Conservation (phyloP, 106 monocot species). For the Apostasia shenzhenica region DNA sequence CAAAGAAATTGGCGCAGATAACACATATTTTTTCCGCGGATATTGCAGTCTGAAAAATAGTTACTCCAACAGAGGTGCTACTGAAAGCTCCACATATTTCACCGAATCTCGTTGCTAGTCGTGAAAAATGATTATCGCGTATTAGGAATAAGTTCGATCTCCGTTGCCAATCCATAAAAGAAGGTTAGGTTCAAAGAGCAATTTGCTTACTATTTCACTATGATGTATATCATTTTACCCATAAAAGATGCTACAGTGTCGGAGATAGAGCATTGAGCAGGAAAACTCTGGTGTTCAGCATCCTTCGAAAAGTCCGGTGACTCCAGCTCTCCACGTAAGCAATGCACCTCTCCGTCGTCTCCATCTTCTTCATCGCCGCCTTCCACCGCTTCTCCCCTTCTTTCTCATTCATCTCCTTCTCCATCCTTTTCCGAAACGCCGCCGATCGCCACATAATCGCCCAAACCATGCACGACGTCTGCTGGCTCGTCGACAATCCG, state of each 20-base stretch:
- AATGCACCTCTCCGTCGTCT: slow-evolving; percentile 36
- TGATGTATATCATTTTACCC: no score
- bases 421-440: neutral
- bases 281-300: slow-evolving; percentile 52
- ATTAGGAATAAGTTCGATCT: no score
- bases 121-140: no score
- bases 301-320: slow-evolving; percentile 38
- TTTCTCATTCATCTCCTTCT: slow-evolving; percentile 12
- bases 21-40: no score
- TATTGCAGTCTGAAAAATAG: no score
- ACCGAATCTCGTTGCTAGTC: no score
- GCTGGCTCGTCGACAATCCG: neutral
- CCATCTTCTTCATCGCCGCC: slow-evolving; percentile 24
- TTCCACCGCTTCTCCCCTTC: slow-evolving; percentile 9
- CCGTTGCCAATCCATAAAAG: no score
- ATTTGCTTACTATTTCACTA: no score
- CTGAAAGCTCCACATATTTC: no score
- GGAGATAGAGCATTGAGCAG: slow-evolving; percentile 51
- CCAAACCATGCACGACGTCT: slow-evolving; percentile 4
- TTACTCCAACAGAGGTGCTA: no score
- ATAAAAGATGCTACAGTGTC: neutral
- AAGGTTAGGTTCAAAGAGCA: no score
- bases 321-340: slow-evolving; percentile 29
- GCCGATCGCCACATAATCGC: slow-evolving; percentile 19
- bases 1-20: no score